Evolutionary conservation across 148 eudicot genomes (phyloP), one percentile per base, ranked within the genome.

Genomic region (Persicaria tinctoria): DNA sequence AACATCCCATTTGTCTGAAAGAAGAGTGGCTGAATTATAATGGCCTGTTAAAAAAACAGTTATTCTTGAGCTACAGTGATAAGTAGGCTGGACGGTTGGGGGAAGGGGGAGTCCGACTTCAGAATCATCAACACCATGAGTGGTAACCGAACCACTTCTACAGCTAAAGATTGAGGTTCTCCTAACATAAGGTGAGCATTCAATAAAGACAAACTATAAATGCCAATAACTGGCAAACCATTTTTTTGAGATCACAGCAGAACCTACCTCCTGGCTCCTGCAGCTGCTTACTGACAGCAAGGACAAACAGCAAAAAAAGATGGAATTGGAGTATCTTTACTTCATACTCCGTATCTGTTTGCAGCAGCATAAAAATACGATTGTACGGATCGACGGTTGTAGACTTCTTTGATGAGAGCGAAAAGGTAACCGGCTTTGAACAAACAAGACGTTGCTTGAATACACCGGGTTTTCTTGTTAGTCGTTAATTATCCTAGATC

Each of bases 41-140:
- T 49, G 51, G 51, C 51, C 11, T 49, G 51, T 49, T 49, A 11
- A 49, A 49, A 49, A 49, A 11, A 7, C 8, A 49, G 18, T 57
- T 10, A 57, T 57, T 57, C 63, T 57, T 57, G 5, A n/a, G 63
- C 63, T 57, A 57, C 63, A 57, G 63, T 57, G 63, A 18, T 17
- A 18, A 18, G 32, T n/a, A 57, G 63, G 27, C 18, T 17, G 20
- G 32, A 27, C 18, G 56, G 16, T 53, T 14, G 3, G 3, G 13
- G 10, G 8, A 51, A 51, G 54, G 14, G 54, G 54, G 54, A 51
- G 13, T 51, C 16, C 54, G 11, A 8, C 54, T 51, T 51, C 23
- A 20, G 63, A 57, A 57, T 57, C 63, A 57, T 57, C 32, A 57
- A 20, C 23, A 57, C 17, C 32, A 6, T 20, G 27, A 57, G 18